Evolutionary conservation across 345 rosid genomes (phyloP).

Genomic region (Sisymbrium irio): DNA sequence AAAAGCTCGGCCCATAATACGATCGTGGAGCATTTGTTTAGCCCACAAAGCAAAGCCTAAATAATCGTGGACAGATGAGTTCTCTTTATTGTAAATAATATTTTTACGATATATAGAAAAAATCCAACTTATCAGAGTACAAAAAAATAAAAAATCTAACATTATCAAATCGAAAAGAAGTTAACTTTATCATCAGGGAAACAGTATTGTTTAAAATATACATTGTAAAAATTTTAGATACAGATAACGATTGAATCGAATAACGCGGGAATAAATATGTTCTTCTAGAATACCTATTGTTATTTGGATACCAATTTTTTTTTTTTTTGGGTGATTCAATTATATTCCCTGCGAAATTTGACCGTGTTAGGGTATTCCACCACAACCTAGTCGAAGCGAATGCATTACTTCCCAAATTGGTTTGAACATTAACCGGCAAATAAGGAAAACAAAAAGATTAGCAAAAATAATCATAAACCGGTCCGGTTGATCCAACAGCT

Average conservation of each 20-base stretch:
- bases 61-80: background rate
- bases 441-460: background rate
- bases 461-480: constrained; percentile 12
- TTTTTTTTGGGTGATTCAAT: background rate
- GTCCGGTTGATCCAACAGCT: background rate
- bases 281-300: too few species aligned
- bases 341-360: background rate
- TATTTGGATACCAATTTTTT: too few species aligned
- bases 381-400: background rate
- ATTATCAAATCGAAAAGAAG: too few species aligned
- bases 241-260: too few species aligned
- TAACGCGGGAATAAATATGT: too few species aligned
- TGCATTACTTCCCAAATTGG: background rate
- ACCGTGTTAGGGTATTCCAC: background rate
- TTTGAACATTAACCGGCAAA: background rate
- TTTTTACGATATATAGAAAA: too few species aligned
- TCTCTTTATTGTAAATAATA: background rate
- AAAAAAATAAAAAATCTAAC: too few species aligned
- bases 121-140: too few species aligned
- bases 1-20: background rate
- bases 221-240: too few species aligned
- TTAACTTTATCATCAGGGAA: too few species aligned
- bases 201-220: too few species aligned
- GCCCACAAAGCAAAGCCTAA: background rate
- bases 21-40: background rate